A percentile compares a stretch with the other conserved stretches of the same genome.
Conservation (phyloP, 2,329 filamentous ascomycete genomes). For the Claviceps sp. region DNA sequence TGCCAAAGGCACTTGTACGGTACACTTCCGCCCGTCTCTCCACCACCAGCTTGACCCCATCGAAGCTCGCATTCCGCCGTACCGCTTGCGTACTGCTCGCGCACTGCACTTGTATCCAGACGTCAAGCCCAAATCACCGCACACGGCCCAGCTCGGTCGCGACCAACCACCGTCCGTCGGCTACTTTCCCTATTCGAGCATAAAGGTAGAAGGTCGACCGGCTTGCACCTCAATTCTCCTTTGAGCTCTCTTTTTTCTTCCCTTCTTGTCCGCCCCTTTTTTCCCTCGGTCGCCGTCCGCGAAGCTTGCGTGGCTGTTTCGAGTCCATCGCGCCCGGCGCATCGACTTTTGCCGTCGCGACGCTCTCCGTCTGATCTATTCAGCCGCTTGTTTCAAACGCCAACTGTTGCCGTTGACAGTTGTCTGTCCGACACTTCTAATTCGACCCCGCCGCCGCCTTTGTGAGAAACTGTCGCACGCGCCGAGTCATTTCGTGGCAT, state of each 20-base stretch:
- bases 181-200: constrained; percentile 1
- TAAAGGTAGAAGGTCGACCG: not conserved
- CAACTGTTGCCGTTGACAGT: constrained; percentile 4
- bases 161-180: constrained; percentile 6
- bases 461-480: not conserved
- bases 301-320: not conserved
- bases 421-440: not conserved
- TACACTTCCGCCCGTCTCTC: constrained; percentile 2
- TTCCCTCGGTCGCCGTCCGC: not conserved
- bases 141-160: constrained; percentile 6
- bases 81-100: not conserved
- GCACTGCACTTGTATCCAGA: constrained; percentile 1
- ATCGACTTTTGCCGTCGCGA: constrained; percentile 2
- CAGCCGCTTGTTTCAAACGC: constrained; percentile 1
- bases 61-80: constrained; percentile 1
- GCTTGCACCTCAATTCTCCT: not conserved
- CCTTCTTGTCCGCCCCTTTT: not conserved
- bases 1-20: constrained; percentile 11
- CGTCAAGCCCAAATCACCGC: constrained; percentile 2
- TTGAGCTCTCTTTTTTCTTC: not conserved
- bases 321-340: constrained; percentile 1
- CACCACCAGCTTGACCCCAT: not conserved
- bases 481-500: not conserved
- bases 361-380: not conserved
- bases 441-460: not conserved